Evolutionary conservation across 2,329 filamentous ascomycete genomes (phyloP).

Genomic region (Alternaria ventricosa): DNA sequence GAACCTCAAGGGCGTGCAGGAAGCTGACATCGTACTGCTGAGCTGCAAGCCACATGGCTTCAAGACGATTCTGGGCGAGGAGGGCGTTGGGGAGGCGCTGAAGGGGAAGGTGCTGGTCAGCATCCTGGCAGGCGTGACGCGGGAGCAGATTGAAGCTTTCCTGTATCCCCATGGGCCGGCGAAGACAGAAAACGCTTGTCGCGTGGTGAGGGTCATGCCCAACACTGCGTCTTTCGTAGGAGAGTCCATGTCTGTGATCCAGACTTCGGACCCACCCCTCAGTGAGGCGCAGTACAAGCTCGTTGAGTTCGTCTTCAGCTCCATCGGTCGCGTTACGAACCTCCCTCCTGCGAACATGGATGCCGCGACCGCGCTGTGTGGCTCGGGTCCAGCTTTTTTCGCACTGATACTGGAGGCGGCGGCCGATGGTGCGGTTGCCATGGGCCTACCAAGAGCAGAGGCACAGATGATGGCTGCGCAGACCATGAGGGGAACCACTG

Average conservation of each 20-base stretch:
- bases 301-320: slow-evolving; percentile 77
- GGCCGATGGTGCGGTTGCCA: slow-evolving; percentile 78
- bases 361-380: slow-evolving; percentile 74
- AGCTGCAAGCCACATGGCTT: slow-evolving; percentile 83
- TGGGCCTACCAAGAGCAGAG: slow-evolving; percentile 75
- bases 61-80: slow-evolving; percentile 68
- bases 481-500: slow-evolving; percentile 76
- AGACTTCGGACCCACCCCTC: slow-evolving; percentile 65
- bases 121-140: slow-evolving; percentile 79
- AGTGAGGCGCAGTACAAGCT: slow-evolving; percentile 61
- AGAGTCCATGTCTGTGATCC: slow-evolving; percentile 82
- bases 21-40: slow-evolving; percentile 76
- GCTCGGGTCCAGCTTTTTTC: slow-evolving; percentile 78
- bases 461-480: slow-evolving; percentile 80
- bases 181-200: slow-evolving; percentile 57
- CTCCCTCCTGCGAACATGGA: slow-evolving; percentile 74
- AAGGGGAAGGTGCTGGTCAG: slow-evolving; percentile 81
- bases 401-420: slow-evolving; percentile 76
- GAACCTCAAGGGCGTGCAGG: slow-evolving; percentile 70
- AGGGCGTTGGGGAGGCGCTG: slow-evolving; percentile 75
- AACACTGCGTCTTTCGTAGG: slow-evolving; percentile 82
- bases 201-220: slow-evolving; percentile 80
- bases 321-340: slow-evolving; percentile 73
- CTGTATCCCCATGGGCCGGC: slow-evolving; percentile 62
- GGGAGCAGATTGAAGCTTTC: slow-evolving; percentile 69